Percentiles rank a stretch among this genome's conserved stretches.
Conservation (phyloP, 805 yeast species). For the Blastobotrys peoriensis region DNA sequence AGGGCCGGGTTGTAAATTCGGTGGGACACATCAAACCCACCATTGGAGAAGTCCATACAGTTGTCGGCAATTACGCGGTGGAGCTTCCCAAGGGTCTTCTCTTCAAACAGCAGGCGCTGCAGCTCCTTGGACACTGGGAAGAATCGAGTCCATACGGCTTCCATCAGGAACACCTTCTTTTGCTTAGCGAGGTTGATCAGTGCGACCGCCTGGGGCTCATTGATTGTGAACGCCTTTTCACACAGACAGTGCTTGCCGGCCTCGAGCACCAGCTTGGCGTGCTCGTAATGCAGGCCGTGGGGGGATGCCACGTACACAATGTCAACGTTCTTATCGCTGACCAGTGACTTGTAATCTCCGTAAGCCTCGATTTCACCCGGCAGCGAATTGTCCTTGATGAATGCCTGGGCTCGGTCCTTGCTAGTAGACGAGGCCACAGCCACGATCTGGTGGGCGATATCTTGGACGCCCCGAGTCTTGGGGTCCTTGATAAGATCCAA, state of each 20-base stretch:
- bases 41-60: conserved; percentile 34
- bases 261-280: conserved; percentile 37
- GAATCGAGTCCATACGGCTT: conserved; percentile 40
- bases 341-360: conserved; percentile 40
- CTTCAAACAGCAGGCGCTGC: conserved; percentile 34
- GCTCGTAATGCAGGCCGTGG: conserved; percentile 45
- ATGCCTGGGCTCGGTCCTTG: conserved; percentile 21
- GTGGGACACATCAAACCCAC: conserved; percentile 29
- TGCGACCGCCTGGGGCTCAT: conserved; percentile 38
- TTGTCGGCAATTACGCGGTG: conserved; percentile 41
- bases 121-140: conserved; percentile 39
- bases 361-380: conserved; percentile 13
- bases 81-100: conserved; percentile 42
- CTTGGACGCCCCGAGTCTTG: conserved; percentile 20
- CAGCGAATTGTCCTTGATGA: conserved; percentile 17
- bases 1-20: conserved; percentile 40
- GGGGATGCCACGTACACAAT: conserved; percentile 53
- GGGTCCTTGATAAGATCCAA: conserved; percentile 23
- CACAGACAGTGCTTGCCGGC: conserved; percentile 47
- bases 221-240: conserved; percentile 51
- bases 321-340: conserved; percentile 38
- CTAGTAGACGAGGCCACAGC: conserved; percentile 26
- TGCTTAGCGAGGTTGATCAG: conserved; percentile 39
- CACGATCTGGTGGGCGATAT: conserved; percentile 24
- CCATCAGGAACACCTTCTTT: conserved; percentile 46